Evolutionary conservation across 495 filamentous ascomycete genomes (phyloP), one percentile per base, ranked within the genome.

Genomic region (Antarctomyces pellizariae): DNA sequence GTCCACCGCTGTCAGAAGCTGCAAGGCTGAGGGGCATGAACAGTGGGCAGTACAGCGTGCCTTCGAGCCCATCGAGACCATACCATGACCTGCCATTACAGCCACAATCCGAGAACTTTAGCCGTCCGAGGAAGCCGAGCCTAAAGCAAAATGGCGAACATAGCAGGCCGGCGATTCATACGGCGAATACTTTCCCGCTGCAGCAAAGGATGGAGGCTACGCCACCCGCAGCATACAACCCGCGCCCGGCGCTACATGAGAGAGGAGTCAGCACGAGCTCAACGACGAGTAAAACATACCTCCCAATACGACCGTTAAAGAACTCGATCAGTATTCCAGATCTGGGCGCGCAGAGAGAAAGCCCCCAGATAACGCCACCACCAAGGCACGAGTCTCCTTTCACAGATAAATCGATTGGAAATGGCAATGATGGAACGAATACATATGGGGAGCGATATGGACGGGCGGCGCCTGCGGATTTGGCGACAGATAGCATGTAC

Each of bases 81-180:
- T 26, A 13, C 19, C 22, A 9, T 29, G 34, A 10, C 31, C 31
- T n/a, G 38, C 34, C 12, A 7, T 12, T 18, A n/a, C 13, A 5
- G 16, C 23, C 15, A 13, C 26, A 13, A 15, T 31, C n/a, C 5
- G 59, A 62, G 33, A 64, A 62, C 35, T 62, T 64, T 35, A 60
- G 58, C 2, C 50, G 61, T 20, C 57, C 56, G 22, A 40, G 58
- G 19, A 56, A 57, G 26, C 36, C 53, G 5, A 62, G 57, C 29
- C 38, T 61, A 9, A 44, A 46, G 24, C 52, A 49, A 18, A 41
- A 48, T 10, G 42, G 40, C n/a, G 37, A 45, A 15, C 42, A 43
- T 13, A 52, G 56, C 24, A 29, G 39, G 24, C 38, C 48, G 19
- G 26, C 40, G 10, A 32, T 44, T 5, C 49, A 45, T 11, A 42